Evolutionary conservation across 2,329 filamentous ascomycete genomes (phyloP).

Genomic region (Alternaria hordeiaustralica): DNA sequence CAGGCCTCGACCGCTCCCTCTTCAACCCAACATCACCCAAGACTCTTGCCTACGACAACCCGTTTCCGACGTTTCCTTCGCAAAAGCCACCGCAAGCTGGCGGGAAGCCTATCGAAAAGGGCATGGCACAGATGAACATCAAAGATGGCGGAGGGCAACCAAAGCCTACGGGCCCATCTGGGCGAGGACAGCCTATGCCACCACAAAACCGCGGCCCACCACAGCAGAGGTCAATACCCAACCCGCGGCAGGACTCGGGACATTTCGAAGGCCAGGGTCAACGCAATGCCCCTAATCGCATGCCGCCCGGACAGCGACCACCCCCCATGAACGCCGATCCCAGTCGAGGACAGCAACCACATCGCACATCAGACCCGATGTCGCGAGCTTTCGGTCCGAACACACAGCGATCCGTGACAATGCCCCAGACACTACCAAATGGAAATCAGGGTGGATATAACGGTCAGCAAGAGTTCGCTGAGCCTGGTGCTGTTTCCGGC

Average conservation of each 20-base stretch:
- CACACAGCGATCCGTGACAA: slow-evolving; percentile 46
- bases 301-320: slow-evolving; percentile 31
- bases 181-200: slow-evolving; percentile 30
- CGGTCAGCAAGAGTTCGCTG: slow-evolving; percentile 42
- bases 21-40: slow-evolving; percentile 37
- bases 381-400: slow-evolving; percentile 40
- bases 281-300: slow-evolving; percentile 32
- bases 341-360: slow-evolving; percentile 19
- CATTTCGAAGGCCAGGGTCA: slow-evolving; percentile 42
- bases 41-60: slow-evolving; percentile 51
- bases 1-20: slow-evolving; percentile 41
- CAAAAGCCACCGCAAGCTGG: slow-evolving; percentile 26
- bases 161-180: slow-evolving; percentile 24
- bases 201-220: slow-evolving; percentile 31
- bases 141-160: slow-evolving; percentile 25
- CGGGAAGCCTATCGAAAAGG: slow-evolving; percentile 36
- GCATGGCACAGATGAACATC: slow-evolving; percentile 46
- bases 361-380: slow-evolving; percentile 25
- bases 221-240: slow-evolving; percentile 26
- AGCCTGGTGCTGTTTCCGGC: slow-evolving; percentile 41
- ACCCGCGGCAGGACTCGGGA: slow-evolving; percentile 44
- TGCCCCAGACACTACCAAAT: slow-evolving; percentile 42
- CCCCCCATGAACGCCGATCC: slow-evolving; percentile 30
- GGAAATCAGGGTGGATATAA: slow-evolving; percentile 23
- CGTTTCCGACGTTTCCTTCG: slow-evolving; percentile 56